Evolutionary conservation across 768 basidiomycete species (phyloP).

Genomic region (Leucocoprinus leucothites): DNA sequence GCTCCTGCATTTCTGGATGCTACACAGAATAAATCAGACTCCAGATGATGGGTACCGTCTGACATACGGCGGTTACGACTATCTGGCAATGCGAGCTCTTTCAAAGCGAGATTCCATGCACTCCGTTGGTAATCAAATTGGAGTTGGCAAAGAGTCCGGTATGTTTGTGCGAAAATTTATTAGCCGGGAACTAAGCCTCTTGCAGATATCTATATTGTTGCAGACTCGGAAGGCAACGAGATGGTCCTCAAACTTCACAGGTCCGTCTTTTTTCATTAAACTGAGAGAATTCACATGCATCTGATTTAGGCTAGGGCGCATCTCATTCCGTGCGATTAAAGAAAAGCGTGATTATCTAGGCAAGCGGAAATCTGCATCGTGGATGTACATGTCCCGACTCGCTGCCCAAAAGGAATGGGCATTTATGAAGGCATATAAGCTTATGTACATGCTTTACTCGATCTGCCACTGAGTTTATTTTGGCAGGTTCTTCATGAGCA

Average conservation of each 20-base stretch:
- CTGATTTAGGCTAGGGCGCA: constrained; percentile 77
- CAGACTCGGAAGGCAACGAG: constrained; percentile 77
- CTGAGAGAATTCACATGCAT: background rate
- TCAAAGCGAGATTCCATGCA: constrained; percentile 86
- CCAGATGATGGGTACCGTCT: constrained; percentile 95
- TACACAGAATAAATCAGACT: constrained; percentile 7
- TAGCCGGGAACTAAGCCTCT: background rate
- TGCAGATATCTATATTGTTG: constrained; percentile 87
- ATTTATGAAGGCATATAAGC: constrained; percentile 83
- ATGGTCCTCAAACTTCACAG: constrained; percentile 94
- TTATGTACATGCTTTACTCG: background rate
- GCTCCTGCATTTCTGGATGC: background rate
- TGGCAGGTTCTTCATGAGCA: constrained; percentile 85
- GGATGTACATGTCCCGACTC: constrained; percentile 99
- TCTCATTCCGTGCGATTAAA: constrained; percentile 97
- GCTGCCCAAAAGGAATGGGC: constrained; percentile 98
- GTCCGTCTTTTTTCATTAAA: constrained; percentile 34
- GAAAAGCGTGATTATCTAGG: constrained; percentile 95
- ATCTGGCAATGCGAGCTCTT: constrained; percentile 88
- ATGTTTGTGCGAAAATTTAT: constrained; percentile 17
- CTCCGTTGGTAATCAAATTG: constrained; percentile 96
- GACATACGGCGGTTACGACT: constrained; percentile 99
- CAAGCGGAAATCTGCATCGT: constrained; percentile 92
- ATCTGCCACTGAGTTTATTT: background rate
- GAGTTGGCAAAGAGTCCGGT: constrained; percentile 98